Evolutionary conservation across 257 asterid species (phyloP).

Genomic region (Mitragyna speciosa): DNA sequence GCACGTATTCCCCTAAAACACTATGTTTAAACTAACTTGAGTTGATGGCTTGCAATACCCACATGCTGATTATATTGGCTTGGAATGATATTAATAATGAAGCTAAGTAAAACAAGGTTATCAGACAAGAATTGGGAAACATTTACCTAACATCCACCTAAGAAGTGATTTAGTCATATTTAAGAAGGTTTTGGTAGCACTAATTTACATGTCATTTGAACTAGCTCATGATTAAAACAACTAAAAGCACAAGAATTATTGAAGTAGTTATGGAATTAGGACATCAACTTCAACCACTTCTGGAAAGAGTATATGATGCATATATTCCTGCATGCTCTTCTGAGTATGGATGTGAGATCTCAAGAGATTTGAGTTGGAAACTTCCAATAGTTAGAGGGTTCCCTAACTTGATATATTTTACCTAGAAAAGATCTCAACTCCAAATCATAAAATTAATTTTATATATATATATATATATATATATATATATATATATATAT

Average conservation of each 20-base stretch:
- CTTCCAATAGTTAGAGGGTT: too few species aligned
- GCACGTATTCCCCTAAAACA: neutral
- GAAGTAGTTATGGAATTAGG: constrained; percentile 37
- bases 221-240: constrained; percentile 18
- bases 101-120: neutral
- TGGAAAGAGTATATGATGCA: neutral
- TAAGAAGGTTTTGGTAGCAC: constrained; percentile 40
- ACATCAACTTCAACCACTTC: constrained; percentile 11
- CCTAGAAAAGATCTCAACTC: neutral
- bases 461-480: too few species aligned
- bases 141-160: constrained; percentile 27
- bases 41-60: neutral
- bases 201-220: constrained; percentile 16
- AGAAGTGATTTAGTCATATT: constrained; percentile 12
- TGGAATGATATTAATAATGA: neutral
- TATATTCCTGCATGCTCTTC: too few species aligned
- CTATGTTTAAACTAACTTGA: neutral
- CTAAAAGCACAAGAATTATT: constrained; percentile 27
- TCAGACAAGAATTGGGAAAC: neutral
- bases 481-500: too few species aligned
- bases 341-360: neutral
- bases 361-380: too few species aligned
- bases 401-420: neutral
- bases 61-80: neutral
- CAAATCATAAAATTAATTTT: too few species aligned